Evolutionary conservation across 2,329 filamentous ascomycete genomes (phyloP), one percentile per base, ranked within the genome.

Genomic region (Ceratocystis ficicola): DNA sequence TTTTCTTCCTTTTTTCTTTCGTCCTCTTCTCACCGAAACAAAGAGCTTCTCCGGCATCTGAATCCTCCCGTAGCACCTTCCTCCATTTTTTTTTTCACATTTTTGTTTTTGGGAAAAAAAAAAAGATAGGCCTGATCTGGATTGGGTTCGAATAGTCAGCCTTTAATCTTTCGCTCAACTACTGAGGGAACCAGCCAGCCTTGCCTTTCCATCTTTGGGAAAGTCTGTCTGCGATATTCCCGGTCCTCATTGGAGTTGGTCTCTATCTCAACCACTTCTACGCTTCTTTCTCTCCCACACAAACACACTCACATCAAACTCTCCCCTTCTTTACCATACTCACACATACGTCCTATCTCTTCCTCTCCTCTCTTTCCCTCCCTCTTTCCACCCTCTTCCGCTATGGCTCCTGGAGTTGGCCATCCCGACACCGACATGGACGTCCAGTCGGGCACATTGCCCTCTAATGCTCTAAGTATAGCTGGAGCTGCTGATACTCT

Each of bases 401-500:
- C 46, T 63, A 77, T 77, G 75, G 71, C 73, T 52, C 76, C 76
- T 50, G 74, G 76, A 63, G 70, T 73, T 64, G 67, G 75, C 63
- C 74, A 74, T 69, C 71, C 73, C 63, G 72, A 74, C 68, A 70
- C 70, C 66, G 72, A 73, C 66, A 72, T 71, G 67, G 73, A 73
- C 63, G 66, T 66, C 30, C 64, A 68, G 64, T 65, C 64, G 32
- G 73, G 70, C 65, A 72, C 72, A 8, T 70, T 71, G 32, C 71
- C 72, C 44, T 72, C 74, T 52, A 72, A 73, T 22, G 67, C 67
- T 17, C 65, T 67, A 28, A 69, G 74, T 52, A 72, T 73, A 30
- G 74, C 76, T 63, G 71, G 73, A 62, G 73, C 73, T 65, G 75
- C 77, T 67, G 78, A 80, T 69, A 76, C 77, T 63, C 74, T 82